Base-by-base conservation (phyloP, 495 filamentous ascomycete genomes). In the Penicillium dipodomyicola region DNA sequence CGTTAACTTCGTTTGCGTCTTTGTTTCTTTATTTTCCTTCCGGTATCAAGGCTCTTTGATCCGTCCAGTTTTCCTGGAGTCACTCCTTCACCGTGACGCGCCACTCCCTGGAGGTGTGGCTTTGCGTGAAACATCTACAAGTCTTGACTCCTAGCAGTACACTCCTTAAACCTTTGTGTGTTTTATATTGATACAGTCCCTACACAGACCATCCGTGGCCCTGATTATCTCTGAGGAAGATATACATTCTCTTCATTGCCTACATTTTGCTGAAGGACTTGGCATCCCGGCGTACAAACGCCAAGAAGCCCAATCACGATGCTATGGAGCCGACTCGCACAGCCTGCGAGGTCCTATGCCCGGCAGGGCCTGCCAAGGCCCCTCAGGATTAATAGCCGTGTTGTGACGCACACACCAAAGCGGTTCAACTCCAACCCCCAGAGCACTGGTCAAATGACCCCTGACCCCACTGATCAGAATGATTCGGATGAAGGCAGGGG, bases 401-500 rank as follows among this genome's bases (percentile, higher is more conserved):
- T 50, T 39, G 35, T 59, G 40, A 52, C 51, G 42, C 37, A 33
- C 42, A 58, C 54, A 19, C 42, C 52, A 27, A 64, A 57, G 37
- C 68, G 71, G 12, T 65, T 67, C 39, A 73, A 72, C 48, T 69
- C 64, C 20, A 56, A 59, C 46, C 66, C 74, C 7, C 67, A 69
- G 52, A 64, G 56, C 11, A 57, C 62, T 7, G 57, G 64, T 19
- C 63, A 68, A 33, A 58, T 57, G 27, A 62, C 46, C 3, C 70
- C 73, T 2, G 68, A 73, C 44, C 65, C 70, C 23, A 61, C 70
- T 2, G 68, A 73, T 29, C 74, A 75, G 46, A 61, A 68, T 62
- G 58, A 67, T 40, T 52, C 56, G 42, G 71, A 74, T 32, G 68
- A 75, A 2, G 67, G 56, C 22, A 57, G 59, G 45, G 62, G 61